phyloP scores from a whole-genome alignment of 345 rosid species.

The Brassica juncea region DNA sequence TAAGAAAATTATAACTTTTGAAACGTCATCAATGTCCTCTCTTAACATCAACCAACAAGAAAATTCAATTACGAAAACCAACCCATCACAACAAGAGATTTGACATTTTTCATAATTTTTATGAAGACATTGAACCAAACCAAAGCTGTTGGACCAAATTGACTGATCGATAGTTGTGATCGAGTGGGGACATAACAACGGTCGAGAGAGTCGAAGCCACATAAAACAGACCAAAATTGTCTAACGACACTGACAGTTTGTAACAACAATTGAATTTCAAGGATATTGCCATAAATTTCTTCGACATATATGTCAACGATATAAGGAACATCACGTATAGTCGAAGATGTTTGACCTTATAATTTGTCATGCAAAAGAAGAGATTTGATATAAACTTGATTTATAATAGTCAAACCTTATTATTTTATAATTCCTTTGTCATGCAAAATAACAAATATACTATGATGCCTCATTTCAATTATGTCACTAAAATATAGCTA shows the following conservation, averaged over 20 bases:
- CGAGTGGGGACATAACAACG: conserved; percentile 38
- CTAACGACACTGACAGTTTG: conserved; percentile 33
- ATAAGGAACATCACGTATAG: conserved; percentile 37
- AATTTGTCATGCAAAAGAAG: conserved; percentile 25
- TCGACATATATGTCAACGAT: conserved; percentile 38
- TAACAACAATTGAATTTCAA: conserved; percentile 24
- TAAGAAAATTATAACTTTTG: too few species aligned
- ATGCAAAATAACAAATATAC: not conserved
- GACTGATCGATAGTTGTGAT: conserved; percentile 31
- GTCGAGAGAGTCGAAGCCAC: conserved; percentile 25
- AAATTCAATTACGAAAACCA: conserved; percentile 29
- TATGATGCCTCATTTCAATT: not conserved
- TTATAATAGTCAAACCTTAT: conserved; percentile 7
- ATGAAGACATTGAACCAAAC: conserved; percentile 26
- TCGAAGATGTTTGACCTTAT: conserved; percentile 34
- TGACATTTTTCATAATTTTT: conserved; percentile 24
- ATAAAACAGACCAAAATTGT: conserved; percentile 22
- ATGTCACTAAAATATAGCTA: not conserved
- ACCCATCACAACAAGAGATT: conserved; percentile 25
- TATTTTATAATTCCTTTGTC: not conserved
- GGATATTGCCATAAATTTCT: conserved; percentile 32
- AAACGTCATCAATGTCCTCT: too few species aligned
- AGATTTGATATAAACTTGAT: conserved; percentile 20
- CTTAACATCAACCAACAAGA: conserved; percentile 21
- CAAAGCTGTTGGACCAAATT: conserved; percentile 38